These are phyloP conservation scores for Hypoxylon sp. DNA, from an alignment of 2,329 filamentous ascomycete species.

Conservation along the genomic window DNA sequence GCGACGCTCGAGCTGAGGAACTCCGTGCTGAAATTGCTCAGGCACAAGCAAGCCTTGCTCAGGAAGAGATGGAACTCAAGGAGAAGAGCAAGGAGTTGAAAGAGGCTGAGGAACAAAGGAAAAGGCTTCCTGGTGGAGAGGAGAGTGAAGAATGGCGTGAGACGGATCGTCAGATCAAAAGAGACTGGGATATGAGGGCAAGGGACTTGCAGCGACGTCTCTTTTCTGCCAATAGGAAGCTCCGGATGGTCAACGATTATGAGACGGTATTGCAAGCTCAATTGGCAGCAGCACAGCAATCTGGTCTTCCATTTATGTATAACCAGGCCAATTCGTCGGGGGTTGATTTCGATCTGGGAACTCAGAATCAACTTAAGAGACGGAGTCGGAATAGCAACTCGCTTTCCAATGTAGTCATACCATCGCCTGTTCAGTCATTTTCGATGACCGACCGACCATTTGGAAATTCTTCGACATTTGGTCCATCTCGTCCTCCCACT, in stretches of 20 bases:
- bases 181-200: conserved; percentile 69
- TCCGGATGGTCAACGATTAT: conserved; percentile 64
- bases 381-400: conserved; percentile 66
- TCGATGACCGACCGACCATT: conserved; percentile 60
- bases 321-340: conserved; percentile 62
- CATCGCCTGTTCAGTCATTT: conserved; percentile 61
- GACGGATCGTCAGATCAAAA: conserved; percentile 66
- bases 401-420: conserved; percentile 59
- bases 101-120: conserved; percentile 78
- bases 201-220: conserved; percentile 68
- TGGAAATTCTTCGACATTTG: conserved; percentile 67
- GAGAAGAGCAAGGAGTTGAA: conserved; percentile 80
- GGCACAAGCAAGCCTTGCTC: conserved; percentile 74
- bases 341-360: conserved; percentile 64
- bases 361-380: conserved; percentile 62
- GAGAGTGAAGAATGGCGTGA: conserved; percentile 71
- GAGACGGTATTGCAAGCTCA: conserved; percentile 65
- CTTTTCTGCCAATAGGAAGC: conserved; percentile 64
- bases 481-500: conserved; percentile 57
- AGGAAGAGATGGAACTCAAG: conserved; percentile 80
- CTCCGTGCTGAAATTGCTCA: conserved; percentile 70
- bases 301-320: conserved; percentile 61
- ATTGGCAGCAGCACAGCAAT: conserved; percentile 61
- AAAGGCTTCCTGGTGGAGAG: conserved; percentile 73
- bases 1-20: conserved; percentile 66